Evolutionary conservation across 257 asterid genomes (phyloP).

Genomic region (Oldenlandia corymbosa): DNA sequence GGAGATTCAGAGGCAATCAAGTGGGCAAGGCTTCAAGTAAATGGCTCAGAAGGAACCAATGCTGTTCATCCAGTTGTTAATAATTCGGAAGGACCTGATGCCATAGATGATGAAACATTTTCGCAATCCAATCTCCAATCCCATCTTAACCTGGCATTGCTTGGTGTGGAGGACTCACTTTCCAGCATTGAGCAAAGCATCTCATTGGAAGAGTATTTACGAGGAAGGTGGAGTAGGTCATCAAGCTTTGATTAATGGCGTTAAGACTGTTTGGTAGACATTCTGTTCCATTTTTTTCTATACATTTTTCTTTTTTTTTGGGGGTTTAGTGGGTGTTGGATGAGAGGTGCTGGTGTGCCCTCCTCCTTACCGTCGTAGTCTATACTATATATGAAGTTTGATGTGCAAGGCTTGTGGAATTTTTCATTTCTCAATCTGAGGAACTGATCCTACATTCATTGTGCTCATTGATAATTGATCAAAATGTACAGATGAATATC

Average conservation of each 20-base stretch:
- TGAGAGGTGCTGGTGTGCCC: slow-evolving; percentile 82
- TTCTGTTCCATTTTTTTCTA: slow-evolving; percentile 22
- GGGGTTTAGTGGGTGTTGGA: slow-evolving; percentile 47
- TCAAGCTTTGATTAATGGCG: slow-evolving; percentile 73
- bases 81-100: slow-evolving; percentile 45
- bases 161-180: slow-evolving; percentile 63
- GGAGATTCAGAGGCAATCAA: slow-evolving; percentile 60
- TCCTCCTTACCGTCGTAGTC: slow-evolving; percentile 58
- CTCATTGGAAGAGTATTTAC: slow-evolving; percentile 69
- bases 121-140: slow-evolving; percentile 69
- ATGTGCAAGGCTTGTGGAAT: slow-evolving; percentile 17
- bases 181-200: slow-evolving; percentile 85
- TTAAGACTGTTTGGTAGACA: slow-evolving; percentile 12
- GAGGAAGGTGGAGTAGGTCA: slow-evolving; percentile 82
- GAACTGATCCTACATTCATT: slow-evolving; percentile 14
- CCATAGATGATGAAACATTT: slow-evolving; percentile 53
- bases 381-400: slow-evolving; percentile 15
- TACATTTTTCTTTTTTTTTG: slow-evolving; percentile 7
- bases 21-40: slow-evolving; percentile 76
- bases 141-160: slow-evolving; percentile 79
- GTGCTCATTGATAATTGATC: slow-evolving; percentile 9
- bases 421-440: slow-evolving; percentile 15
- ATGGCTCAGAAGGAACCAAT: slow-evolving; percentile 40
- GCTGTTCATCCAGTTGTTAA: slow-evolving; percentile 20
- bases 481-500: slow-evolving; percentile 10